Evolutionary conservation across 345 rosid species (phyloP).

Genomic region (Conringia planisiliqua): DNA sequence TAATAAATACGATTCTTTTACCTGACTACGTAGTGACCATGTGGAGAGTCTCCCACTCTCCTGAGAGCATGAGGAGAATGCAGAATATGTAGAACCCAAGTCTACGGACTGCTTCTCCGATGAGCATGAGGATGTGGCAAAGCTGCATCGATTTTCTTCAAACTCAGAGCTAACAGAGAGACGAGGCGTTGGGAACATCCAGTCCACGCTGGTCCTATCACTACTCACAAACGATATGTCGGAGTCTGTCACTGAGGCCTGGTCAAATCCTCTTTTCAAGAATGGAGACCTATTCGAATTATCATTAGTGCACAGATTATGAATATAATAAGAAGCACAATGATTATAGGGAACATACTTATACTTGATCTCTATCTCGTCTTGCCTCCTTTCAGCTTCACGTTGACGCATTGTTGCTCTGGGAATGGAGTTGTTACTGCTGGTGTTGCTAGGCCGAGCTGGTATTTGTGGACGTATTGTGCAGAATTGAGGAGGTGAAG

Average conservation of each 20-base stretch:
- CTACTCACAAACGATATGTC: slow-evolving; percentile 42
- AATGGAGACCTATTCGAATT: neutral
- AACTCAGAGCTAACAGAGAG: slow-evolving; percentile 22
- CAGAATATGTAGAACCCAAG: slow-evolving; percentile 16
- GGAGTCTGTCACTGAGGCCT: slow-evolving; percentile 23
- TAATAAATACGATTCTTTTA: neutral
- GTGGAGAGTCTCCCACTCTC: slow-evolving; percentile 25
- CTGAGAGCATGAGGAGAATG: slow-evolving; percentile 18
- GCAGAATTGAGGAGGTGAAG: slow-evolving; percentile 34
- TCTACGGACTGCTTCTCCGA: slow-evolving; percentile 29
- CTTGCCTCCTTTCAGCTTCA: neutral
- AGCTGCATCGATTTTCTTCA: slow-evolving; percentile 30
- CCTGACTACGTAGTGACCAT: slow-evolving; percentile 18
- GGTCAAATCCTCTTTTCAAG: slow-evolving; percentile 22
- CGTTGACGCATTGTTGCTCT: neutral
- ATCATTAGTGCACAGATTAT: neutral
- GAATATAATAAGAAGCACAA: neutral
- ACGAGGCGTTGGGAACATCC: slow-evolving; percentile 13
- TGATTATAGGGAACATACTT: neutral
- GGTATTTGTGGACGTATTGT: slow-evolving; percentile 18
- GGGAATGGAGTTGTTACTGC: slow-evolving; percentile 2
- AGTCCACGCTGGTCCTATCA: slow-evolving; percentile 40
- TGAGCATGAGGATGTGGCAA: slow-evolving; percentile 28
- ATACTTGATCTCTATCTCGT: slow-evolving; percentile 21
- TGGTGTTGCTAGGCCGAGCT: slow-evolving; percentile 7